These are phyloP conservation scores for Saccharomyces eubayanus DNA, from an alignment of 805 yeast genomes.

Conservation along the genomic window DNA sequence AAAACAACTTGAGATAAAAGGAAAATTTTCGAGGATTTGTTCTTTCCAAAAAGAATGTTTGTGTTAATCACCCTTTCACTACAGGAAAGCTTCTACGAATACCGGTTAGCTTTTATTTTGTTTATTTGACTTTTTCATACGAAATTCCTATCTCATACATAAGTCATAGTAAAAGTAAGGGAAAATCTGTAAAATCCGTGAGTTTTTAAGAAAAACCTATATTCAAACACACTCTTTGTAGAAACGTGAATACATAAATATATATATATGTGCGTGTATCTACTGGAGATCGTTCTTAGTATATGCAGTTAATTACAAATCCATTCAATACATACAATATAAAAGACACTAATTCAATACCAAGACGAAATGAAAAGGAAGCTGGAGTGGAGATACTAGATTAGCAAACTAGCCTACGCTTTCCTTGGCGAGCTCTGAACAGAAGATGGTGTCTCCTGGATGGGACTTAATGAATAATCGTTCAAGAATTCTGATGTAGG, in stretches of 20 bases:
- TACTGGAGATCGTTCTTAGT: not conserved
- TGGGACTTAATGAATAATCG: conserved; percentile 24
- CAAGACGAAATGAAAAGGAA: not conserved
- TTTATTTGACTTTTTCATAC: not conserved
- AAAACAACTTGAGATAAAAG: not conserved
- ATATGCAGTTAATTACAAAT: not conserved
- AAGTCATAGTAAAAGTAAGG: not conserved
- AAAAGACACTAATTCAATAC: not conserved
- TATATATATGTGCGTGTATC: not conserved
- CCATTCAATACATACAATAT: not conserved
- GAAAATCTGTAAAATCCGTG: too few relatives aligned
- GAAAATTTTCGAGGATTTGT: not conserved
- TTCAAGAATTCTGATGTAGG: conserved; percentile 21
- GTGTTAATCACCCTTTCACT: not conserved
- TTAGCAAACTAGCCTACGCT: not conserved
- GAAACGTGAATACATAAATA: not conserved
- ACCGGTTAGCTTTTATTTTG: not conserved
- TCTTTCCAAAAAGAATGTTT: not conserved
- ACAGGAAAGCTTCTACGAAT: not conserved
- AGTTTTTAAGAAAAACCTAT: not conserved
- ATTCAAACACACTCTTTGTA: not conserved
- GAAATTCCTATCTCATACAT: not conserved
- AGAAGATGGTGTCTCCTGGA: conserved; percentile 26
- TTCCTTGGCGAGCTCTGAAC: conserved; percentile 25
- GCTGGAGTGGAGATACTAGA: not conserved